Percentiles rank a stretch among this genome's conserved stretches.
These are phyloP conservation scores for Helicosporidium sp. DNA, from an alignment of 139 green algal species.

Conservation along the genomic window DNA sequence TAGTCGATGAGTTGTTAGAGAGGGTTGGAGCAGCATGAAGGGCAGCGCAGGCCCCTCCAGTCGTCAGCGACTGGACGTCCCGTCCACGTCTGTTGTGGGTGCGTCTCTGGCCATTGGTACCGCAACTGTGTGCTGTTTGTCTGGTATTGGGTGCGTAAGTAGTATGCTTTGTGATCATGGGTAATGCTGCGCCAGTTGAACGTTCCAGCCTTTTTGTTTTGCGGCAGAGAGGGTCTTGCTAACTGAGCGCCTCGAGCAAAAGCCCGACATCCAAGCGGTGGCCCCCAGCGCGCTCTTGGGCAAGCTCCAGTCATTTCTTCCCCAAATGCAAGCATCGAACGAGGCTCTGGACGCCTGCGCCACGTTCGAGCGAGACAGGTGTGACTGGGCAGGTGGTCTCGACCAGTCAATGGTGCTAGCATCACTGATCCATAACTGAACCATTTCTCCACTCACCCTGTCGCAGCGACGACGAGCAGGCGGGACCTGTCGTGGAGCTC, in stretches of 20 bases:
- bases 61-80: conserved; percentile 6
- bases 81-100: background rate
- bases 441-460: background rate
- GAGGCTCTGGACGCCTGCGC: background rate
- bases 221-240: conserved; percentile 7
- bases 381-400: background rate
- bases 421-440: background rate
- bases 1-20: background rate
- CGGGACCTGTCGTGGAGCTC: conserved; percentile 9
- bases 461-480: conserved; percentile 7
- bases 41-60: too few relatives aligned
- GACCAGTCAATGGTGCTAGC: too few relatives aligned
- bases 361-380: conserved; percentile 8
- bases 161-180: too few relatives aligned
- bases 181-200: too few relatives aligned
- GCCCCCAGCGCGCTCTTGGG: conserved; percentile 9
- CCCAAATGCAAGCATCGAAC: conserved; percentile 14
- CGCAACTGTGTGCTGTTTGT: too few relatives aligned
- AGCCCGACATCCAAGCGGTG: conserved; percentile 5
- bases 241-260: background rate
- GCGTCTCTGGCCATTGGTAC: background rate
- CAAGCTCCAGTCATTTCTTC: conserved; percentile 19
- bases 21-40: background rate
- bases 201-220: too few relatives aligned
- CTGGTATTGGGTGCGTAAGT: too few relatives aligned